Base-by-base conservation (phyloP, 2,329 filamentous ascomycete genomes). In the Fusarium sp. region DNA sequence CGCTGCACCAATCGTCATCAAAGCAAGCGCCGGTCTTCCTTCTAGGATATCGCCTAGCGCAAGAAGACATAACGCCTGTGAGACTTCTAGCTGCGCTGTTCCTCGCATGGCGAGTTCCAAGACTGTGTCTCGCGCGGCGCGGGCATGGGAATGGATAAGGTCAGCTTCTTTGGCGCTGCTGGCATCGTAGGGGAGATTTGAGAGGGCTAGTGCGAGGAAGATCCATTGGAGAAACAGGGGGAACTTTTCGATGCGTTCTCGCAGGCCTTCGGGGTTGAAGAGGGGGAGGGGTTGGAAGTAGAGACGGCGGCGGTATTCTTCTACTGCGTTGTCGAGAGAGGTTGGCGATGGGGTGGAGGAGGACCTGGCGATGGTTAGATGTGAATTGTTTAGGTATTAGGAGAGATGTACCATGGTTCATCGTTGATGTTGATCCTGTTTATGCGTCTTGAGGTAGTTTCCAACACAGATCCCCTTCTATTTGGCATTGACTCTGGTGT, bases 251-350 rank as follows among this genome's bases (percentile, higher is more conserved):
- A 70, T 53, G 0, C 63, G 67, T 2, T 48, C 54, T 24, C 67
- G 34, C 1, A 70, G 43, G 0, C 48, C 48, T 13, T 67, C 53
- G 6, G 67, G 32, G 7, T 68, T 44, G 25, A 74, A 74, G 1
- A 74, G 69, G 1, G 71, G 72, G 0, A 74, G 41, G 1, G 72
- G 72, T 4, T 74, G 72, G 8, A 74, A 74, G 49, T 74, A 73
- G 8, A 74, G 10, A 12, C 70, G 65, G 4, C 58, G 46, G 5
- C 57, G 43, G 13, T 74, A 73, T 2, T 66, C 65, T 22, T 73
- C 47, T 4, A 69, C 63, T 4, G 67, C 67, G n/a, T 22, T 52
- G 22, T 65, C 44, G 0, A 70, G 51, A 2, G 63, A 64, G 7
- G 63, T 55, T 13, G 58, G 20, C 1, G 67, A 70, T 8, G 67